phyloP scores from a whole-genome alignment of 1,284 basidiomycete species.

The Leccinum pachyderme region DNA sequence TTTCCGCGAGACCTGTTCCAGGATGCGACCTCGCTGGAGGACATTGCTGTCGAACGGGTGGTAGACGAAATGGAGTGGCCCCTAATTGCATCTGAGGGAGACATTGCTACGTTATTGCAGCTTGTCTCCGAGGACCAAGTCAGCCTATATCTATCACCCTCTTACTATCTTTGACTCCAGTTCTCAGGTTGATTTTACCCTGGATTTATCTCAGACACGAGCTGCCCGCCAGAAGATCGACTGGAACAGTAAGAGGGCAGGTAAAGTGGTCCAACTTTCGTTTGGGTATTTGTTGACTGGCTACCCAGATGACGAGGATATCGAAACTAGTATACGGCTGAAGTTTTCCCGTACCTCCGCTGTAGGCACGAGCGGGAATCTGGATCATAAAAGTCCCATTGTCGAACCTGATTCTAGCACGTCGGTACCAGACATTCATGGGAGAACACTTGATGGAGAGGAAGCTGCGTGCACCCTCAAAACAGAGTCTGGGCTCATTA shows the following conservation, averaged over 20 bases:
- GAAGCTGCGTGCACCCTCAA: slow-evolving; percentile 50
- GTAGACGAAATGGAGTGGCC: slow-evolving; percentile 69
- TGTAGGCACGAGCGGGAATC: slow-evolving; percentile 11
- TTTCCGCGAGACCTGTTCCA: slow-evolving; percentile 62
- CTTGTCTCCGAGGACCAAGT: slow-evolving; percentile 71
- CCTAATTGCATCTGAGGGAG: slow-evolving; percentile 68
- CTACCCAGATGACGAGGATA: slow-evolving; percentile 71
- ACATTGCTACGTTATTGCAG: slow-evolving; percentile 67
- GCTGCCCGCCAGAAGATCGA: slow-evolving; percentile 55
- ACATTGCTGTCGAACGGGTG: slow-evolving; percentile 46
- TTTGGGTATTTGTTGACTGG: slow-evolving; percentile 2
- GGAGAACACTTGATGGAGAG: slow-evolving; percentile 41
- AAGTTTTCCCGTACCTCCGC: slow-evolving; percentile 36
- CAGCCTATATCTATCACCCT: slow-evolving; percentile 6
- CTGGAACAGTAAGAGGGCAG: slow-evolving; percentile 85
- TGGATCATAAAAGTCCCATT: slow-evolving; percentile 15
- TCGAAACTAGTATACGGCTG: slow-evolving; percentile 62
- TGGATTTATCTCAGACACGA: slow-evolving; percentile 63
- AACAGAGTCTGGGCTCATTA: slow-evolving; percentile 44
- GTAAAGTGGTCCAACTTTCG: slow-evolving; percentile 37
- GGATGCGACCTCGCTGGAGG: slow-evolving; percentile 65
- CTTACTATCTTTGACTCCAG: neutral
- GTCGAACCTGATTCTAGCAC: slow-evolving; percentile 11
- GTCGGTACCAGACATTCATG: slow-evolving; percentile 38
- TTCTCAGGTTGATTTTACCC: slow-evolving; percentile 58